phyloP scores from a whole-genome alignment of 768 basidiomycete genomes.

The Mycena epipterygia region DNA sequence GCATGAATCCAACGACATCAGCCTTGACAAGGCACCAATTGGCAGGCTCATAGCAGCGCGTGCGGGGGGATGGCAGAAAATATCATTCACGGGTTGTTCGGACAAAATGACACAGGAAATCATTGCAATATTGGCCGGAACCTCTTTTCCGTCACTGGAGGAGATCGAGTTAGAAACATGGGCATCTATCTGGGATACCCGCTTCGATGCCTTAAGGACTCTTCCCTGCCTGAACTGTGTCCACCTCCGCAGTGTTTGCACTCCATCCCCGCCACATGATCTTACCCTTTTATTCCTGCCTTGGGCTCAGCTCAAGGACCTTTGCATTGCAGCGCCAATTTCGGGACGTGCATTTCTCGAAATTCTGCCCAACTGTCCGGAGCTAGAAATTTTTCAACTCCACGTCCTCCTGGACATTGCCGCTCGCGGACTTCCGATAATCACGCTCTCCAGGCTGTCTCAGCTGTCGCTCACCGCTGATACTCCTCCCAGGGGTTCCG shows the following conservation, averaged over 20 bases:
- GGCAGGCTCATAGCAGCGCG: neutral
- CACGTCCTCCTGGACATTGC: neutral
- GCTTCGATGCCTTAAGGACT: neutral
- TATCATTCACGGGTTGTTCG: neutral
- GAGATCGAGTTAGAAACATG: neutral
- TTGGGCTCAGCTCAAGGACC: neutral
- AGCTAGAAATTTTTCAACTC: neutral
- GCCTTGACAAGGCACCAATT: neutral
- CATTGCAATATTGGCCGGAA: neutral
- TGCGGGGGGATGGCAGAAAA: neutral
- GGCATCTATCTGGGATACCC: neutral
- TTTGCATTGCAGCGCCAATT: neutral
- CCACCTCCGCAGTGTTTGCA: neutral
- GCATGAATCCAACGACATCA: neutral
- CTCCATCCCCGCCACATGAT: neutral
- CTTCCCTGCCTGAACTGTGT: neutral
- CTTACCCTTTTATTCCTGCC: neutral
- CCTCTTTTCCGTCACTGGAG: neutral
- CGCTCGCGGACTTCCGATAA: neutral
- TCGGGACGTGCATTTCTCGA: neutral
- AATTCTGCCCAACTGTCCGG: neutral
- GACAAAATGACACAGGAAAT: neutral
- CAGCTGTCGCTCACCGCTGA: neutral
- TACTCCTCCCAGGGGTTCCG: too few species aligned
- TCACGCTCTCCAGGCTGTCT: neutral